Evolutionary conservation across 2,329 filamentous ascomycete species (phyloP), one percentile per base, ranked within the genome.

Genomic region (Alternaria gansuensis): DNA sequence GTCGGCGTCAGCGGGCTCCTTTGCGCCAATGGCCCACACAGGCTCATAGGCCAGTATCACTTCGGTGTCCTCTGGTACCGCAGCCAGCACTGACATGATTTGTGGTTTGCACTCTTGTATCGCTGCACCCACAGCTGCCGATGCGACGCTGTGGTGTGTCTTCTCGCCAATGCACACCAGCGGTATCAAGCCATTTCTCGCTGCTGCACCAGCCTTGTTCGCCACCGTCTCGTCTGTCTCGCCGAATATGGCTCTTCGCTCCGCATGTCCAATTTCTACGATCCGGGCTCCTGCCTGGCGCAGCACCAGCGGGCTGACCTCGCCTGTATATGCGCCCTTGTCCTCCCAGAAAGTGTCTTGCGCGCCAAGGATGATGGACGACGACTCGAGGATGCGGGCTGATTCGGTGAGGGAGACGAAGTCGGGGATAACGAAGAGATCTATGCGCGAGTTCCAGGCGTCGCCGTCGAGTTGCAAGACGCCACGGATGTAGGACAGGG

Each of bases 11-110:
- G 92, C 92, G 2, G 92, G 91, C 69, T 88, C 81, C 1, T 84
- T 81, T 9, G 91, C 88, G 0, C 92, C 92, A 76, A 95, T 96
- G 0, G 92, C 92, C 92, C 92, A 96, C 1, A 95, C 91, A 7
- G 92, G 92, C 80, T 96, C 92, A 72, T 96, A 96, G 0, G 92
- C 92, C 57, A 96, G 83, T 6, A 94, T 85, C 5, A 95, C 84
- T 46, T 92, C 88, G 0, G 87, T 85, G 14, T 86, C 82, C 10
- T 81, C 80, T 0, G 87, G 83, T 7, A 94, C 80, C 0, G 82
- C 84, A 1, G 79, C 79, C 51, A 95, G 74, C 2, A 91, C 87
- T 1, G 86, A 81, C 37, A 82, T 81, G 55, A 96, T 82, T 76
- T 94, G 90, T 4, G 80, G 78, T 34, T 79, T 81, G 68, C 90